A percentile compares a stretch with the other conserved stretches of the same genome.
phyloP scores from a whole-genome alignment of 2,329 filamentous ascomycete genomes.

The Exophiala sideris region DNA sequence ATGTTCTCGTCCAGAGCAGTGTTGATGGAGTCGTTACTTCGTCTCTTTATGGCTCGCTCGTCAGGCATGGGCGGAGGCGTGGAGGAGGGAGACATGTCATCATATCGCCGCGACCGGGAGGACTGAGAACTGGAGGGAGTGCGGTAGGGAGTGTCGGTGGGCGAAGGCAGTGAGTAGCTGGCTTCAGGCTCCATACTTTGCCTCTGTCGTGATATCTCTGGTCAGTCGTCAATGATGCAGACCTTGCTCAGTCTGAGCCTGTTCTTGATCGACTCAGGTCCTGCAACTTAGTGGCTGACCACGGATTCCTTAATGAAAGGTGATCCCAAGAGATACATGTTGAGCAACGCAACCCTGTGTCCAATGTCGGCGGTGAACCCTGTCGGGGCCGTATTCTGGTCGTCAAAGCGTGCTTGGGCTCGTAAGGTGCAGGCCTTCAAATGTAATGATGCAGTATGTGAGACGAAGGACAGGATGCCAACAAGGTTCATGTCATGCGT shows the following conservation, averaged over 20 bases:
- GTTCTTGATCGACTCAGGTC: background rate
- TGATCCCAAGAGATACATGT: background rate
- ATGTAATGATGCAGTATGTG: background rate
- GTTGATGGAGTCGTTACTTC: conserved; percentile 37
- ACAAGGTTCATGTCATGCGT: conserved; percentile 10
- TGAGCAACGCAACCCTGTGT: no score
- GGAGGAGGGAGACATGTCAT: conserved; percentile 42
- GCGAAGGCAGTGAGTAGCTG: conserved; percentile 63
- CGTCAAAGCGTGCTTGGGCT: no score
- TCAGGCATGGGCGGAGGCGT: conserved; percentile 59
- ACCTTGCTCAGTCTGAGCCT: conserved; percentile 9
- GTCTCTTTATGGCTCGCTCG: conserved; percentile 37
- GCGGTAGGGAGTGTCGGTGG: conserved; percentile 68
- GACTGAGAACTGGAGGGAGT: conserved; percentile 58
- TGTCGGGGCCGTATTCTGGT: no score
- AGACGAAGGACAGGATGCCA: conserved; percentile 3
- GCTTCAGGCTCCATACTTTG: conserved; percentile 34
- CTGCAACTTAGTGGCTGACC: background rate
- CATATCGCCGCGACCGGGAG: conserved; percentile 61
- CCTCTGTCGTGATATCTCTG: conserved; percentile 8
- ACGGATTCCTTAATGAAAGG: background rate
- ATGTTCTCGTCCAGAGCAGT: conserved; percentile 60
- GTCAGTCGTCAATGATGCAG: background rate
- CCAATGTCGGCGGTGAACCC: no score
- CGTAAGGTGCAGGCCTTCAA: background rate